These are phyloP conservation scores for Didymella exigua DNA, from an alignment of 2,329 filamentous ascomycete species.

Conservation along the genomic window DNA sequence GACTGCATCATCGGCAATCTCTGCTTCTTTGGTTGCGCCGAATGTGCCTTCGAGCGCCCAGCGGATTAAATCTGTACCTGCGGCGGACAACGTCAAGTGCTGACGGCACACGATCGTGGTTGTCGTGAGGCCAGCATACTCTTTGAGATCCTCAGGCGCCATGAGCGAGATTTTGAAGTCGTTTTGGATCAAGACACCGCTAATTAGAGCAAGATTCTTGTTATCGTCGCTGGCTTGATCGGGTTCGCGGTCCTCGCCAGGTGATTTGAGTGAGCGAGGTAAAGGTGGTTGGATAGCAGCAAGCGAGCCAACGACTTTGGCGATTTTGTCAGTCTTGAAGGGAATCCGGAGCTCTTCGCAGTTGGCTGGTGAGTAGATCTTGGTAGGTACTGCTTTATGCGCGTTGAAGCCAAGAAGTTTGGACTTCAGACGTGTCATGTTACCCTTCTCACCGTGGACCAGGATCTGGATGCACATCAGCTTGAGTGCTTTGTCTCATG, in stretches of 20 bases:
- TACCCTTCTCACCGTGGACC: slow-evolving; percentile 95
- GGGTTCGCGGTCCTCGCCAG: slow-evolving; percentile 32
- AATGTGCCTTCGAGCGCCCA: slow-evolving; percentile 97
- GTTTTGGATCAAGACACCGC: slow-evolving; percentile 92
- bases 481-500: neutral
- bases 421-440: slow-evolving; percentile 96
- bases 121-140: slow-evolving; percentile 96
- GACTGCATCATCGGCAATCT: slow-evolving; percentile 39
- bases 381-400: slow-evolving; percentile 78
- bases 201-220: slow-evolving; percentile 65
- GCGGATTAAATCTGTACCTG: slow-evolving; percentile 86
- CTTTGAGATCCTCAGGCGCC: slow-evolving; percentile 92
- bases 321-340: slow-evolving; percentile 92
- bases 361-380: slow-evolving; percentile 92
- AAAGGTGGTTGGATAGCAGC: slow-evolving; percentile 76
- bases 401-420: slow-evolving; percentile 92
- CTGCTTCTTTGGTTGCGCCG: slow-evolving; percentile 67
- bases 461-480: slow-evolving; percentile 69
- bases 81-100: slow-evolving; percentile 83
- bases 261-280: slow-evolving; percentile 42
- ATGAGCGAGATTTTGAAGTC: slow-evolving; percentile 97
- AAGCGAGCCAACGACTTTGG: slow-evolving; percentile 93
- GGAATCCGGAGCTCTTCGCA: slow-evolving; percentile 94
- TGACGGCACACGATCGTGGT: slow-evolving; percentile 94
- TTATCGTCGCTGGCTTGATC: slow-evolving; percentile 27